Evolutionary conservation across 768 basidiomycete genomes (phyloP), one percentile per base, ranked within the genome.

Genomic region (Tulasnella sp.): DNA sequence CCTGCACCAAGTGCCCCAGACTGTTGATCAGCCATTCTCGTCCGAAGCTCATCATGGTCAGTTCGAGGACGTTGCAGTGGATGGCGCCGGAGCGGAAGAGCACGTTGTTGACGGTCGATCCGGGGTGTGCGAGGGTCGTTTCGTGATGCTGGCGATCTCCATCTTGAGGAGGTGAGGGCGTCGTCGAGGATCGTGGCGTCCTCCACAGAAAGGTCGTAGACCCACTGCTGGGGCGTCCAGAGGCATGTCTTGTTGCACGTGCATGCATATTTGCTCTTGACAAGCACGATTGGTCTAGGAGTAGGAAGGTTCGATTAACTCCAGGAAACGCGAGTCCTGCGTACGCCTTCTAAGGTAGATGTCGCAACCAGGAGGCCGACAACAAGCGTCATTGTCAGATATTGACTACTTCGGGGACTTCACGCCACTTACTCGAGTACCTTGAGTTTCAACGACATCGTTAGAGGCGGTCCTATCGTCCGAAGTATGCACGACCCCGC

Each of bases 31-130:
- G 83, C 77, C 93, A 94, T 0, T 82, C 82, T 76, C 83, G 87
- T n/a, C 92, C 92, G 76, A 93, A 90, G 82, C 87, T 88, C n/a
- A 83, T 83, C 87, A 95, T 92, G 76, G 87, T 88, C 5, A 88
- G 80, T 76, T 94, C 92, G 81, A 94, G 86, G 34, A 89, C 87
- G 77, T 84, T 85, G 35, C 84, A 85, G 62, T 84, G 78, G 7
- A 82, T 80, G 8, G 81, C 84, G 74, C 84, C 85, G 80, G 87
- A 92, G 72, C 88, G 89, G 75, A 89, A 83, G 17, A 94, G 81
- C 1, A 90, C 92, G 77, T 87, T 88, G 75, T 90, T 89, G 40
- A 59, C 39, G 69, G 62, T 69, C 68, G 72, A 74, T 40, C 68
- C 44, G 42, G 37, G n/a, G 36, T 19, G 34, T 71, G 73, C 62